Conservation (phyloP, 108 stramenopile species). For the Parietichytrium sp. region DNA sequence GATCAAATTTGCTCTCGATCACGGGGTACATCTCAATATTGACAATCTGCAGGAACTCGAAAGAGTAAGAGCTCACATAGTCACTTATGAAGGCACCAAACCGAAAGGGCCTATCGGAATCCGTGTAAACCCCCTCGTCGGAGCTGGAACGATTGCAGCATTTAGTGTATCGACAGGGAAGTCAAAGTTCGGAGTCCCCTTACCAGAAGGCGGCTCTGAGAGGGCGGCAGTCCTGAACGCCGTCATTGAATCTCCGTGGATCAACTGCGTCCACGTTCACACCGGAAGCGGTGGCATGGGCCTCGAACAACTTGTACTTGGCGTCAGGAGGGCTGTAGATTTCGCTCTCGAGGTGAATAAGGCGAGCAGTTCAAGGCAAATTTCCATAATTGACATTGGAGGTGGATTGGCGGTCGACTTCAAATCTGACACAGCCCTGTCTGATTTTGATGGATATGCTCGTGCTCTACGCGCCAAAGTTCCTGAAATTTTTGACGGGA, state of each 20-base stretch:
- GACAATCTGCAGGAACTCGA: slow-evolving; percentile 42
- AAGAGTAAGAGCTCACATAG: background rate
- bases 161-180: slow-evolving; percentile 33
- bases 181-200: slow-evolving; percentile 43
- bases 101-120: background rate
- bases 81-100: background rate
- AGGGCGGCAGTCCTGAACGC: background rate
- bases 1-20: slow-evolving; percentile 33
- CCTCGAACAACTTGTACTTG: slow-evolving; percentile 11
- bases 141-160: slow-evolving; percentile 5
- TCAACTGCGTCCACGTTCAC: slow-evolving; percentile 46
- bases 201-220: background rate
- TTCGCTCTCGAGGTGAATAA: slow-evolving; percentile 41
- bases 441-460: slow-evolving; percentile 45
- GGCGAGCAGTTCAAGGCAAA: background rate
- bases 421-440: background rate
- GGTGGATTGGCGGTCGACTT: slow-evolving; percentile 52
- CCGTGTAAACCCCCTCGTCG: slow-evolving; percentile 40
- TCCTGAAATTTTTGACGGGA: slow-evolving; percentile 32
- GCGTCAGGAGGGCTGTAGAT: slow-evolving; percentile 36
- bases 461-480: slow-evolving; percentile 2
- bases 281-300: slow-evolving; percentile 46
- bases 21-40: slow-evolving; percentile 34
- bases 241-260: slow-evolving; percentile 6
- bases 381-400: slow-evolving; percentile 46